phyloP scores from a whole-genome alignment of 805 yeast species.

The Pichia thaimueangensis region DNA sequence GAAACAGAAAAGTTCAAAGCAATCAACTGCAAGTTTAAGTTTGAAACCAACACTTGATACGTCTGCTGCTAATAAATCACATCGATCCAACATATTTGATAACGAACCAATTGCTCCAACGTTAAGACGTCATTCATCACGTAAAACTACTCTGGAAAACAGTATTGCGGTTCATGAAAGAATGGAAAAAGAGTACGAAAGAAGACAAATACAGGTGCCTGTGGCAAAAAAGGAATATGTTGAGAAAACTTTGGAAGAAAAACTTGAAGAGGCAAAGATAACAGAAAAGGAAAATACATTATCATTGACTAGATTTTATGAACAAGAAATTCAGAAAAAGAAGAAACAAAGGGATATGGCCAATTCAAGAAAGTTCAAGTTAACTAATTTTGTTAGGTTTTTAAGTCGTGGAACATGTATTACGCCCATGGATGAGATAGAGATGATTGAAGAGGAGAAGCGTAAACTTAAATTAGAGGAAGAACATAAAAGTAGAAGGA shows the following conservation, averaged over 20 bases:
- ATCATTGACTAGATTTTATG: constrained; percentile 71
- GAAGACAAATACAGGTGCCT: constrained; percentile 31
- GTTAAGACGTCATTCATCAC: constrained; percentile 64
- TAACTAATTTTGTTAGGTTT: constrained; percentile 54
- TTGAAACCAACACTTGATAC: background rate
- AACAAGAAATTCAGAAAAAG: constrained; percentile 78
- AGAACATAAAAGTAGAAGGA: constrained; percentile 34
- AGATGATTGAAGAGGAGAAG: constrained; percentile 33
- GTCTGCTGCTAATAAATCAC: background rate
- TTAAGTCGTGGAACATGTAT: constrained; percentile 42
- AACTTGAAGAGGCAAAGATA: constrained; percentile 74
- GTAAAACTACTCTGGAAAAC: constrained; percentile 71
- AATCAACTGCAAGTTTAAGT: no score
- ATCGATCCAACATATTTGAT: background rate
- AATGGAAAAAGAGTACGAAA: constrained; percentile 59
- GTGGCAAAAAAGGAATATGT: constrained; percentile 32
- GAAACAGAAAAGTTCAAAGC: constrained; percentile 6
- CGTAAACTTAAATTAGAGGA: constrained; percentile 32
- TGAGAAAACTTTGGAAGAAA: constrained; percentile 61
- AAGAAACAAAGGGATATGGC: constrained; percentile 69
- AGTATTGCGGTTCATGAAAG: constrained; percentile 72
- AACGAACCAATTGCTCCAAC: constrained; percentile 29
- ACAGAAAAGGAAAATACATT: constrained; percentile 74
- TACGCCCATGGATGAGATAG: constrained; percentile 59
- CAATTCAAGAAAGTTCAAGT: constrained; percentile 54